Base-by-base conservation (phyloP, 495 filamentous ascomycete genomes). In the Neohortaea acidophila region DNA sequence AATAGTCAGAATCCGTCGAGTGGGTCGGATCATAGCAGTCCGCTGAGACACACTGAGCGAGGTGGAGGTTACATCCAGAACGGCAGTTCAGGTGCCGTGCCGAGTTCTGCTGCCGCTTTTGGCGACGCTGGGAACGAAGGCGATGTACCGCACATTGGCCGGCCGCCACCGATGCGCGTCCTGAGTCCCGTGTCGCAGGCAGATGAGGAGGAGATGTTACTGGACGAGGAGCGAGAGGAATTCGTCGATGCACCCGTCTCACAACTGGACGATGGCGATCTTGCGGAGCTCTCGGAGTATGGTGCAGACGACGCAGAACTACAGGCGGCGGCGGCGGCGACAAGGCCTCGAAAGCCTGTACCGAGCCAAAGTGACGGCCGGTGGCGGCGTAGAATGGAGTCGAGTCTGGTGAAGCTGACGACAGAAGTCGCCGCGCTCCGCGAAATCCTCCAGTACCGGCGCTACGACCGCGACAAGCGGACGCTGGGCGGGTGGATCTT, bases 361-460 rank as follows among this genome's bases (percentile, higher is more conserved):
- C n/a, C 41, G 13, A 11, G 32, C 9, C 18, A 23, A 23, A 31
- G 14, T 18, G 36, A 59, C 39, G 53, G 59, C 27, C 72, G 70
- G 49, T 93, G 87, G 83, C 75, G 79, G 17, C 75, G 72, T 44
- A 67, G 79, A 41, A 81, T 96, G 46, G 87, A 96, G 60, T 70
- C 79, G 29, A 83, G 84, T 21, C 71, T 96, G 39, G 78, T 86
- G 28, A 81, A 81, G 49, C 77, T 97, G 65, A 89, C 85, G 27
- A 77, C 86, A 11, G 89, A 97, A 59, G 73, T 96, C 13, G 83
- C 89, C 3, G 89, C 89, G n/a, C 63, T 94, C 46, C 69, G 89
- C 17, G 89, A 97, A 58, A 82, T 93, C 54, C 79, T 94, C 46
- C 81, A 91, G 38, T 68, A 72, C 2, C 66, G 71, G 2, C 60